Evolutionary conservation across 2,329 filamentous ascomycete genomes (phyloP).

Genomic region (Beauveria sp.): DNA sequence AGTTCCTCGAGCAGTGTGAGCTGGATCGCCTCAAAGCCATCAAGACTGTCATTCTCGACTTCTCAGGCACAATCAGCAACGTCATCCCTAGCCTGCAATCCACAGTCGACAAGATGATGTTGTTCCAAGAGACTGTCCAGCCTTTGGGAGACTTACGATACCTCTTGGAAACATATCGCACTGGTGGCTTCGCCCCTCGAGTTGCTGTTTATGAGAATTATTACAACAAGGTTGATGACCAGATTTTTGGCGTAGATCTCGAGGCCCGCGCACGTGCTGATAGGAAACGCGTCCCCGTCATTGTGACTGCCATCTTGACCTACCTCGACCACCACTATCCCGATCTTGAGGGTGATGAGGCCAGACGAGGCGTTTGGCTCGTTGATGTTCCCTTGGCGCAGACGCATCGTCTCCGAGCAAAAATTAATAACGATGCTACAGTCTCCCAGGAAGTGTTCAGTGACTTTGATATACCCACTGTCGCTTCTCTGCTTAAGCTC

Average conservation of each 20-base stretch:
- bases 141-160: conserved; percentile 84
- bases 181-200: conserved; percentile 82
- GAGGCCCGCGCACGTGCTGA: conserved; percentile 89
- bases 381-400: conserved; percentile 80
- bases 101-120: conserved; percentile 96
- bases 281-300: conserved; percentile 86
- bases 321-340: conserved; percentile 96
- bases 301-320: conserved; percentile 87
- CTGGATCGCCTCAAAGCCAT: conserved; percentile 93
- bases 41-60: conserved; percentile 95
- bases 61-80: conserved; percentile 94
- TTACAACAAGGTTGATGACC: conserved; percentile 95
- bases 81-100: conserved; percentile 94
- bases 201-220: conserved; percentile 97
- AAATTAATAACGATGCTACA: conserved; percentile 79
- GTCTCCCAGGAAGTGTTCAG: conserved; percentile 69
- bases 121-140: conserved; percentile 98
- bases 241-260: conserved; percentile 97
- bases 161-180: conserved; percentile 92
- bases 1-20: conserved; percentile 95
- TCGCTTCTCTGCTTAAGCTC: conserved; percentile 86
- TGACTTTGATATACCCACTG: conserved; percentile 87
- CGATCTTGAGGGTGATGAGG: conserved; percentile 92
- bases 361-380: conserved; percentile 86
- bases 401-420: conserved; percentile 74